Evolutionary conservation across 2,329 filamentous ascomycete genomes (phyloP).

Genomic region (Penicillium sp.): DNA sequence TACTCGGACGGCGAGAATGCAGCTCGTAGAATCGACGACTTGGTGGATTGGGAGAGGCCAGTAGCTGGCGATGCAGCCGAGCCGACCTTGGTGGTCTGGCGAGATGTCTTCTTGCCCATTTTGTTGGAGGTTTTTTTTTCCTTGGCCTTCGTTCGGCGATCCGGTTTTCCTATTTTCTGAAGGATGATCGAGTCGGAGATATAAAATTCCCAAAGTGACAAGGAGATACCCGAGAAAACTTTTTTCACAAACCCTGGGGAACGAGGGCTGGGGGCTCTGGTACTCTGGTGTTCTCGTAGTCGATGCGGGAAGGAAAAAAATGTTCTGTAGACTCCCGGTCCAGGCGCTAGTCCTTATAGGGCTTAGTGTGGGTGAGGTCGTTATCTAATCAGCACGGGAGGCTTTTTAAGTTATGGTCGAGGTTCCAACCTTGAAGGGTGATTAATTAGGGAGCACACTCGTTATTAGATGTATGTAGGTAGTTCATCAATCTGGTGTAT

Average conservation of each 20-base stretch:
- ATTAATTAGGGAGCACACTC: too few relatives aligned
- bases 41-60: slow-evolving; percentile 38
- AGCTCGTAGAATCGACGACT: slow-evolving; percentile 50
- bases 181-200: not conserved
- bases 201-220: slow-evolving; percentile 1
- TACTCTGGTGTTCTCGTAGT: slow-evolving; percentile 29
- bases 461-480: too few relatives aligned
- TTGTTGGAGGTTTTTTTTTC: slow-evolving; percentile 9
- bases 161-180: slow-evolving; percentile 12
- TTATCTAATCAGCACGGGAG: slow-evolving; percentile 34
- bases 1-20: slow-evolving; percentile 53
- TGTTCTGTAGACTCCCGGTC: slow-evolving; percentile 39
- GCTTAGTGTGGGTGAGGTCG: slow-evolving; percentile 25
- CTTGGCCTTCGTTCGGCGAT: slow-evolving; percentile 10
- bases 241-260: slow-evolving; percentile 18
- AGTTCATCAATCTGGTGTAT: too few relatives aligned
- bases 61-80: slow-evolving; percentile 42
- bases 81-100: slow-evolving; percentile 45
- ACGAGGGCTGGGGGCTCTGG: slow-evolving; percentile 24
- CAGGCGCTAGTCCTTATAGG: slow-evolving; percentile 32
- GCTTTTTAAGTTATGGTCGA: too few relatives aligned
- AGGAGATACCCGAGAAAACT: slow-evolving; percentile 8
- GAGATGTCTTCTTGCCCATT: slow-evolving; percentile 50
- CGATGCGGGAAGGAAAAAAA: slow-evolving; percentile 41
- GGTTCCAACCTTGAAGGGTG: too few relatives aligned